These are phyloP conservation scores for Penicillium angulare DNA, from an alignment of 495 filamentous ascomycete genomes.

Conservation along the genomic window DNA sequence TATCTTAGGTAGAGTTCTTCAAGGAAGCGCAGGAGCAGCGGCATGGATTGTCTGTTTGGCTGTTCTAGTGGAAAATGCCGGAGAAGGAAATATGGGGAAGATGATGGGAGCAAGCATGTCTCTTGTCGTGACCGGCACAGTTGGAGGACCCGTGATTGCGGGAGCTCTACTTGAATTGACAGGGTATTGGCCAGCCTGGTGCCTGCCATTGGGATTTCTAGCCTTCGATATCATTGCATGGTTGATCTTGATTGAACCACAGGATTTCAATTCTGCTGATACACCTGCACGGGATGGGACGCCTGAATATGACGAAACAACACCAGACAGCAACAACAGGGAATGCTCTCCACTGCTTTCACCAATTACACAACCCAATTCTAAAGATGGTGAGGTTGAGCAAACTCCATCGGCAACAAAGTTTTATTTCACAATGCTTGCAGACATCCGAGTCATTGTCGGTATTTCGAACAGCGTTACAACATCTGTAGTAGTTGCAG, in stretches of 20 bases:
- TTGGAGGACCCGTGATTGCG: conserved; percentile 22
- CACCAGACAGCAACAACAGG: not conserved
- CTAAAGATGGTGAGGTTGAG: not conserved
- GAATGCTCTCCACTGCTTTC: not conserved
- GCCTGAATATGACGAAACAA: not conserved
- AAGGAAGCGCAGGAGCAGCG: conserved; percentile 19
- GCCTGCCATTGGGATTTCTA: conserved; percentile 16
- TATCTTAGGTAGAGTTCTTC: conserved; percentile 19
- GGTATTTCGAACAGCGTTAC: not conserved
- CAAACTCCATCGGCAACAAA: not conserved
- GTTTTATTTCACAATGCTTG: not conserved
- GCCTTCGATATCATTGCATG: conserved; percentile 19
- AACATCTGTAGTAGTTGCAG: not conserved
- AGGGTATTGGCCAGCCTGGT: conserved; percentile 30
- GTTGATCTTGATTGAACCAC: conserved; percentile 3
- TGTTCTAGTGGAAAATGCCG: conserved; percentile 19
- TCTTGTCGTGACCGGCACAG: conserved; percentile 17
- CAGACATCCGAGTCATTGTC: not conserved
- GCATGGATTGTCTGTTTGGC: conserved; percentile 29
- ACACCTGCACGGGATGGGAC: too few relatives aligned
- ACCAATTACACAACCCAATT: not conserved
- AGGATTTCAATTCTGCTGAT: not conserved
- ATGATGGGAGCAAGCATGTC: conserved; percentile 17
- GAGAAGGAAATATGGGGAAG: conserved; percentile 19
- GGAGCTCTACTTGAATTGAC: conserved; percentile 18